Percentiles rank a stretch among this genome's conserved stretches.
Evolutionary conservation across 352 stramenopile genomes (phyloP).

Genomic region (Pythium periplocum): DNA sequence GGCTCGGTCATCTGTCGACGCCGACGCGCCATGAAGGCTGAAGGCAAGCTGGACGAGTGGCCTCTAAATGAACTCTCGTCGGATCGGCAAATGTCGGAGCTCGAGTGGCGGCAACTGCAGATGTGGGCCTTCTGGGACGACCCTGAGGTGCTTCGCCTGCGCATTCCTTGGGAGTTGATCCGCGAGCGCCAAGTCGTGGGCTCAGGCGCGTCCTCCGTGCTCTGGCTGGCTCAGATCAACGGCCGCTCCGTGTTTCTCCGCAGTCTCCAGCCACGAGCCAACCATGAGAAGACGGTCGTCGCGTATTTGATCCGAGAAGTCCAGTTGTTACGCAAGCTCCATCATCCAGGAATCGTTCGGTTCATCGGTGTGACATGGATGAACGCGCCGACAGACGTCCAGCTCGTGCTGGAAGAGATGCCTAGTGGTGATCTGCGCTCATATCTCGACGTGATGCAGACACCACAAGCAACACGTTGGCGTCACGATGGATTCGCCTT

Average conservation of each 20-base stretch:
- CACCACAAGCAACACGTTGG: slow-evolving; percentile 10
- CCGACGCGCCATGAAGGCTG: too few species aligned
- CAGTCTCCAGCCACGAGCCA: slow-evolving; percentile 8
- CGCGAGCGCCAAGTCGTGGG: slow-evolving; percentile 18
- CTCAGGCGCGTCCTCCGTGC: slow-evolving; percentile 18
- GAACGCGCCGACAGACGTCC: slow-evolving; percentile 18
- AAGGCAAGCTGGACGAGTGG: too few species aligned
- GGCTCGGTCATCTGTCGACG: neutral
- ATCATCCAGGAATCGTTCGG: slow-evolving; percentile 7
- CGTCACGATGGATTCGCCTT: slow-evolving; percentile 7
- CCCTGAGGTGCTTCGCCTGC: slow-evolving; percentile 8
- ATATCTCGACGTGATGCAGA: slow-evolving; percentile 15
- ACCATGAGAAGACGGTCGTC: neutral
- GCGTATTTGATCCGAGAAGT: slow-evolving; percentile 14
- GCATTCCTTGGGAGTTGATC: slow-evolving; percentile 18
- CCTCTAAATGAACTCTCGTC: slow-evolving; percentile 2
- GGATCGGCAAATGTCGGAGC: slow-evolving; percentile 11
- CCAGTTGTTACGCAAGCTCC: slow-evolving; percentile 13
- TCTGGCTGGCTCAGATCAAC: slow-evolving; percentile 18
- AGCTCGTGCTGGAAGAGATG: slow-evolving; percentile 20
- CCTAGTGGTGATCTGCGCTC: slow-evolving; percentile 11
- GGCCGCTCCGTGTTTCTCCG: slow-evolving; percentile 17
- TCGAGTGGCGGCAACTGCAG: slow-evolving; percentile 16
- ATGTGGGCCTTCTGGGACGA: slow-evolving; percentile 21
- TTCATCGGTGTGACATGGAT: slow-evolving; percentile 20